Evolutionary conservation across 352 stramenopile genomes (phyloP).

Genomic region (Phytopythium sindhum): DNA sequence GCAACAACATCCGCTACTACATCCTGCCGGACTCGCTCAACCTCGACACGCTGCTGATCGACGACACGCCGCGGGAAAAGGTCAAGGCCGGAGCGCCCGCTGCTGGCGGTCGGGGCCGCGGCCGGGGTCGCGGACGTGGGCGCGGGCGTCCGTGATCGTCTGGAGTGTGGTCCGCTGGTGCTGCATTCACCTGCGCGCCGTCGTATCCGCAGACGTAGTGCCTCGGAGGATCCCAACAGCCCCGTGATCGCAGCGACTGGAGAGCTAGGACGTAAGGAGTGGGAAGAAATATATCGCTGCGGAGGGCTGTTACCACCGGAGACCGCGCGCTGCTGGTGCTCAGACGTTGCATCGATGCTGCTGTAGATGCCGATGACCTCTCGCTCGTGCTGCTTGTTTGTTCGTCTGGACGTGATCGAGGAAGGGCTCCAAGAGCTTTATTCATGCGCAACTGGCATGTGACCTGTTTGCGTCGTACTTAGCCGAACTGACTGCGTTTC

Average conservation of each 20-base stretch:
- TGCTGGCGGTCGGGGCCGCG: conserved; percentile 67
- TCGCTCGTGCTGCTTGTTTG: background rate
- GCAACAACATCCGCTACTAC: conserved; percentile 97
- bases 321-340: background rate
- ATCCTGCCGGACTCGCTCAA: conserved; percentile 96
- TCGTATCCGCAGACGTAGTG: background rate
- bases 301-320: background rate
- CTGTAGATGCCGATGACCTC: background rate
- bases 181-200: background rate
- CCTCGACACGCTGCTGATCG: conserved; percentile 98
- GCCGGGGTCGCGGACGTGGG: conserved; percentile 71
- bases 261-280: background rate
- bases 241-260: background rate
- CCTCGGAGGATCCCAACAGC: background rate
- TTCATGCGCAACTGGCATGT: too few relatives aligned
- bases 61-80: conserved; percentile 97
- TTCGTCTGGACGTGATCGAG: too few relatives aligned
- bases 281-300: conserved; percentile 5
- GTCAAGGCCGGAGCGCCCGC: conserved; percentile 69
- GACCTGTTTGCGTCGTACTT: conserved; percentile 23
- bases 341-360: background rate
- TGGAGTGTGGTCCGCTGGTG: background rate
- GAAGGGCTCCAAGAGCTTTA: too few relatives aligned
- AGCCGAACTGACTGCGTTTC: conserved; percentile 13
- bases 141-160: conserved; percentile 40